Evolutionary conservation across 2,329 filamentous ascomycete species (phyloP), one percentile per base, ranked within the genome.

Genomic region (Daldinia sp.): DNA sequence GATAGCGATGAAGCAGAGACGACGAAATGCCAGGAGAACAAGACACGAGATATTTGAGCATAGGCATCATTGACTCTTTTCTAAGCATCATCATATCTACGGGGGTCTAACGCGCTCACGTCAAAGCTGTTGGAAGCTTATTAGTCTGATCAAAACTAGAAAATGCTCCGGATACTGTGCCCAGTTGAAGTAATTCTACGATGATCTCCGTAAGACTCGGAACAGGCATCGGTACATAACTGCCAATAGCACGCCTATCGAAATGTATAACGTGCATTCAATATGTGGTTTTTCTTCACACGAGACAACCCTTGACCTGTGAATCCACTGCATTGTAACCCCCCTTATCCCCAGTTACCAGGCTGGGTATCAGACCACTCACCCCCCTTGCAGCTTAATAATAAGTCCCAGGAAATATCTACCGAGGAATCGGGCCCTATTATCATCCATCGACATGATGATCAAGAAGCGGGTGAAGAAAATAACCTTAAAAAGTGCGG

Each of bases 301-400:
- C n/a, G 6, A 9, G 10, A 17, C 19, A 37, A 37, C 17, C 43
- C 23, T 47, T 25, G 43, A 47, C 25, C 15, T 29, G 6, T 5
- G n/a, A 47, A 47, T 23, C 43, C 43, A 47, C 23, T 29, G 25
- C 43, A 47, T 47, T 47, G 43, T 29, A 53, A 59, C 56, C 48
- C 35, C 39, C 32, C 17, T 35, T 37, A 48, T 32, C 48, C 49
- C 17, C 21, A 47, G 27, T 29, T 29, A 19, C 35, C 35, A 39
- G 35, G 35, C 7, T 21, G 35, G 35, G 23, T 15, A 9, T 47
- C 23, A n/a, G 23, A 15, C 11, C 43, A 29, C 13, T 17, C 13
- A 9, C 13, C 25, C 43, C 43, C 27, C 27, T 7, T 21, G 35
- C 10, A n/a, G 21, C 15, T 39, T 39, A 19, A 39, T 39, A 39